Percentiles rank a stretch among this genome's conserved stretches.
Evolutionary conservation across 768 basidiomycete genomes (phyloP).

Genomic region (Tubosaeta brunneosetosa): DNA sequence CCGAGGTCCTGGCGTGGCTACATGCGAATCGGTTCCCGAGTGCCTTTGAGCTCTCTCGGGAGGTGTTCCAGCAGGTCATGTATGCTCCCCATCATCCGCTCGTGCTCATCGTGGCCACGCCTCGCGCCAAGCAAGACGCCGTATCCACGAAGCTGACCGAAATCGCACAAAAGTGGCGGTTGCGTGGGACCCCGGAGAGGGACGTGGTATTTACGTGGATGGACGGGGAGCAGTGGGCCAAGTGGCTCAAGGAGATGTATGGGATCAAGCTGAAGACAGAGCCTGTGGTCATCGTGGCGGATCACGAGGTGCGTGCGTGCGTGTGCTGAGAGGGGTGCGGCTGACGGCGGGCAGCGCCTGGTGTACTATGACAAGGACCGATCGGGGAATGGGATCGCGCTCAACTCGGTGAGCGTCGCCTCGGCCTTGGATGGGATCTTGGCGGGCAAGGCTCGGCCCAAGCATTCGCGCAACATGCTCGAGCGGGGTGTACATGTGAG

Average conservation of each 20-base stretch:
- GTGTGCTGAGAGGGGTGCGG: too few species aligned
- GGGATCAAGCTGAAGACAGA: slow-evolving; percentile 38
- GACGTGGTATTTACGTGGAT: slow-evolving; percentile 87
- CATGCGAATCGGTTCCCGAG: slow-evolving; percentile 68
- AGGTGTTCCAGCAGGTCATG: slow-evolving; percentile 58
- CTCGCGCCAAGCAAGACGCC: not conserved
- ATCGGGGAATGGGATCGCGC: slow-evolving; percentile 47
- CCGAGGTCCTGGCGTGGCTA: slow-evolving; percentile 49
- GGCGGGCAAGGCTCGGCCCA: slow-evolving; percentile 43
- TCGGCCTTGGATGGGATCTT: slow-evolving; percentile 66
- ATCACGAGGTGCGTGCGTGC: slow-evolving; percentile 46
- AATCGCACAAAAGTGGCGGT: slow-evolving; percentile 59
- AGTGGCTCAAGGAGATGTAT: slow-evolving; percentile 93
- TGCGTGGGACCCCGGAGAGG: slow-evolving; percentile 16
- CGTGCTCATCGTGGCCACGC: slow-evolving; percentile 44
- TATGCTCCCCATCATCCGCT: slow-evolving; percentile 47
- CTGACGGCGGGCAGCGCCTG: slow-evolving; percentile 42
- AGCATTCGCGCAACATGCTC: slow-evolving; percentile 65
- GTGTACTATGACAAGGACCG: slow-evolving; percentile 74
- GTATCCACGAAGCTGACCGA: slow-evolving; percentile 32
- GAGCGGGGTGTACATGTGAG: slow-evolving; percentile 62
- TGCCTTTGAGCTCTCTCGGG: slow-evolving; percentile 66
- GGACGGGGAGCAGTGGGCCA: slow-evolving; percentile 77
- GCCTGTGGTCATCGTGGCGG: slow-evolving; percentile 61
- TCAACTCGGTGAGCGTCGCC: slow-evolving; percentile 57